phyloP scores from a whole-genome alignment of 2,329 filamentous ascomycete species.

The Exophiala sideris region DNA sequence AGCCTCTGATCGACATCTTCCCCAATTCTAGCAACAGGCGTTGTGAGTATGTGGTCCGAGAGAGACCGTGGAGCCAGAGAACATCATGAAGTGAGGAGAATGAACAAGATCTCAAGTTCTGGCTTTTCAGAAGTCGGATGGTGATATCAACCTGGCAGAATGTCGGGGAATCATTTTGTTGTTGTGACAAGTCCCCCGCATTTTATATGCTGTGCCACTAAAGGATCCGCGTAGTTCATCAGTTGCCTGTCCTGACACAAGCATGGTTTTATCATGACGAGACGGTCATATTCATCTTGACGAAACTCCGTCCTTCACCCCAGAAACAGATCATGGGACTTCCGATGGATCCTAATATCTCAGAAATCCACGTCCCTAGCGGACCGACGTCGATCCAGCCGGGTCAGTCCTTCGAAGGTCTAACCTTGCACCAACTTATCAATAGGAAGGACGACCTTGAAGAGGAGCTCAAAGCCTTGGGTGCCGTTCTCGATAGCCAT shows the following conservation, averaged over 20 bases:
- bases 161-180: too few species aligned
- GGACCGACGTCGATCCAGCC: slow-evolving; percentile 65
- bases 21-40: neutral
- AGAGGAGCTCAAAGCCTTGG: slow-evolving; percentile 78
- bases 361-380: slow-evolving; percentile 66
- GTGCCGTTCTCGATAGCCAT: slow-evolving; percentile 74
- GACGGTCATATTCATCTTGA: neutral
- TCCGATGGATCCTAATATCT: slow-evolving; percentile 53
- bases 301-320: neutral
- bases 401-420: slow-evolving; percentile 57
- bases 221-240: neutral
- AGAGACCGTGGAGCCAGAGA: neutral
- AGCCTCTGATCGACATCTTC: too few species aligned
- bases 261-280: neutral
- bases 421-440: slow-evolving; percentile 76
- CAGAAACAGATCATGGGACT: slow-evolving; percentile 45
- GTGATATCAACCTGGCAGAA: too few species aligned
- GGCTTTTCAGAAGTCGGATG: too few species aligned
- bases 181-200: neutral
- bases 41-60: neutral
- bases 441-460: slow-evolving; percentile 81
- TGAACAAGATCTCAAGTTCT: neutral
- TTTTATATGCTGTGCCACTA: neutral
- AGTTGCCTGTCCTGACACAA: neutral
- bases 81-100: neutral